A percentile compares a stretch with the other conserved stretches of the same genome.
These are phyloP conservation scores for Aspergillus spinulosporus DNA, from an alignment of 2,329 filamentous ascomycete species.

Conservation along the genomic window DNA sequence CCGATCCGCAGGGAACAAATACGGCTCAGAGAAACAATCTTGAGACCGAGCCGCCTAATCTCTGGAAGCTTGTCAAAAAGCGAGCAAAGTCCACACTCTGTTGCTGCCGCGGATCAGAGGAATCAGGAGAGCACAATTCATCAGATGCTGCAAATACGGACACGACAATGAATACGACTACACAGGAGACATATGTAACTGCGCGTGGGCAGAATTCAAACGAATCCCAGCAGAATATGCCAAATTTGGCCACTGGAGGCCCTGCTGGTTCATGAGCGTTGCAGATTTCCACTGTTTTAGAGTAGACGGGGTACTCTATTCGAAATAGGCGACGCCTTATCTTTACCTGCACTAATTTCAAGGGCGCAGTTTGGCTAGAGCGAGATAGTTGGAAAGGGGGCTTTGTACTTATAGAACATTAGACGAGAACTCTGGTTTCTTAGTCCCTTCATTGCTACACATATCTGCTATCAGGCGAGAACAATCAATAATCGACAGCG, in stretches of 20 bases:
- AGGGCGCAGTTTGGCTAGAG: background rate
- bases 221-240: background rate
- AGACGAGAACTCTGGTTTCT: background rate
- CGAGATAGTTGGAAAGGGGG: background rate
- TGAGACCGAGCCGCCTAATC: background rate
- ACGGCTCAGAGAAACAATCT: background rate
- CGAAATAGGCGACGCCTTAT: background rate
- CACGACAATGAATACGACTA: slow-evolving; percentile 2
- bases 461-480: background rate
- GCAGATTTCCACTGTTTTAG: background rate
- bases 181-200: slow-evolving; percentile 9
- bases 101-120: background rate
- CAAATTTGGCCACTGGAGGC: background rate
- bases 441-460: background rate
- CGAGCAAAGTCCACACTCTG: background rate
- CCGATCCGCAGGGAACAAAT: slow-evolving; percentile 1
- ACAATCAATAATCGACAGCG: background rate
- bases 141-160: background rate
- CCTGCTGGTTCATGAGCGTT: background rate
- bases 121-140: background rate
- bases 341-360: background rate
- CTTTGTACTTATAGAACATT: slow-evolving; percentile 2
- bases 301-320: background rate
- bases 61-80: background rate
- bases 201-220: background rate